Percentiles rank a stretch among this genome's conserved stretches.
Evolutionary conservation across 805 yeast genomes (phyloP).

Genomic region (Priceomyces fermenticarens): DNA sequence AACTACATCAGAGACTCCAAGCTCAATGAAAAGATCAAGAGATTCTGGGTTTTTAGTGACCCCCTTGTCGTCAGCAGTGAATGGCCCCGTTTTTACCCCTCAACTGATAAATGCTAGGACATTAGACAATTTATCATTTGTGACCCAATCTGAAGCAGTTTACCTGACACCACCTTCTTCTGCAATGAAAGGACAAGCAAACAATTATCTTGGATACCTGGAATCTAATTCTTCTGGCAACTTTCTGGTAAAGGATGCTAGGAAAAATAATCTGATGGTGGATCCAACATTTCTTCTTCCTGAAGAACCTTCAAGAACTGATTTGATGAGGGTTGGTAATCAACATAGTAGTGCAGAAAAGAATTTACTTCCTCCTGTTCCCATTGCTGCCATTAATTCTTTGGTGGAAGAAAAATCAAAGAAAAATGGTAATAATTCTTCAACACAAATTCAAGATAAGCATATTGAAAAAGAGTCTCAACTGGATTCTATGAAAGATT

Average conservation of each 20-base stretch:
- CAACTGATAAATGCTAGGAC: conserved; percentile 28
- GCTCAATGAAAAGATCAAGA: neutral
- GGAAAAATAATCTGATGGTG: conserved; percentile 1
- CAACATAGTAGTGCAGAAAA: neutral
- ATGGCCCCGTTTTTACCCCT: conserved; percentile 14
- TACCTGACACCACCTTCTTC: conserved; percentile 21
- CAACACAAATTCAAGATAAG: neutral
- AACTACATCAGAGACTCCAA: conserved; percentile 9
- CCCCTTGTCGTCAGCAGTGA: conserved; percentile 15
- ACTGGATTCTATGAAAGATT: conserved; percentile 13
- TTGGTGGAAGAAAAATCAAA: neutral
- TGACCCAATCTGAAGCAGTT: conserved; percentile 20
- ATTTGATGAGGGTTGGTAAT: neutral
- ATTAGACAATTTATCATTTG: conserved; percentile 30
- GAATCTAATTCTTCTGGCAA: neutral
- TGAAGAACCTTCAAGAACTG: neutral
- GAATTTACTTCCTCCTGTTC: conserved; percentile 4
- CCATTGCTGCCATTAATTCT: conserved; percentile 1
- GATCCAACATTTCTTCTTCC: conserved; percentile 2
- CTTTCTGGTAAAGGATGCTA: conserved; percentile 1
- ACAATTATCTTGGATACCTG: conserved; percentile 1
- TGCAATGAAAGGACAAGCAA: conserved; percentile 9
- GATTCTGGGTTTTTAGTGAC: conserved; percentile 11
- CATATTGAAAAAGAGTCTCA: neutral
- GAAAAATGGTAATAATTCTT: neutral